Base-by-base conservation (phyloP, 768 basidiomycete species). In the Suillus decipiens region DNA sequence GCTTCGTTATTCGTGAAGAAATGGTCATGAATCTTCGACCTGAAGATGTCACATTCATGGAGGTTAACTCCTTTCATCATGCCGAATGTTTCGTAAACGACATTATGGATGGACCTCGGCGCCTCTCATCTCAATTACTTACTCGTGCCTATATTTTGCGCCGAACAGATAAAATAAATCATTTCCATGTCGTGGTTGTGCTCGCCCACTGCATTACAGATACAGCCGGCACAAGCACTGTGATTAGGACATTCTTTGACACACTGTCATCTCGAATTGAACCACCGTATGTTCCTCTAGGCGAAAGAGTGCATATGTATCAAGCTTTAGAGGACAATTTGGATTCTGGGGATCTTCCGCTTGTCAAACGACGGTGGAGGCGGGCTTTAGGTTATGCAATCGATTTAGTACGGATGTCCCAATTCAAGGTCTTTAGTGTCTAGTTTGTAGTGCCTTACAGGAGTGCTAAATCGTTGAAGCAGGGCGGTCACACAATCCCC, bases 401-500 rank as follows among this genome's bases (percentile, higher is more conserved):
- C 28, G 67, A 69, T 11, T 56, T 70, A 1, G 73, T 74, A 28
- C 75, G 78, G 41, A 61, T 67, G 28, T 67, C 68, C 3, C 78
- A 70, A 55, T 68, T 79, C 47, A 71, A 69, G 63, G 84, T 84
- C 65, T 24, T 60, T 19, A n/a, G 37, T 22, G 19, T 43, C 28
- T 33, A 22, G 36, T 28, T 15, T 28, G 48, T 31, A 17, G 14
- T 34, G n/a, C 14, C n/a, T 15, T 7, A 19, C 48, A 28, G 24
- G 12, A 48, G 31, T 33, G 41, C 42, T 61, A 34, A 56, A 61
- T 69, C 36, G 37, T 45, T 58, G n/a, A 37, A 17, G 5, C 67
- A 86, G 84, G 85, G 85, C 17, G 85, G 86, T 2, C 85, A 86
- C 58, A 82, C 82, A 0, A 71, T 86, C 2, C 83, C 84, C 1